phyloP scores from a whole-genome alignment of 148 eudicot genomes.

The Cornus controversa region DNA sequence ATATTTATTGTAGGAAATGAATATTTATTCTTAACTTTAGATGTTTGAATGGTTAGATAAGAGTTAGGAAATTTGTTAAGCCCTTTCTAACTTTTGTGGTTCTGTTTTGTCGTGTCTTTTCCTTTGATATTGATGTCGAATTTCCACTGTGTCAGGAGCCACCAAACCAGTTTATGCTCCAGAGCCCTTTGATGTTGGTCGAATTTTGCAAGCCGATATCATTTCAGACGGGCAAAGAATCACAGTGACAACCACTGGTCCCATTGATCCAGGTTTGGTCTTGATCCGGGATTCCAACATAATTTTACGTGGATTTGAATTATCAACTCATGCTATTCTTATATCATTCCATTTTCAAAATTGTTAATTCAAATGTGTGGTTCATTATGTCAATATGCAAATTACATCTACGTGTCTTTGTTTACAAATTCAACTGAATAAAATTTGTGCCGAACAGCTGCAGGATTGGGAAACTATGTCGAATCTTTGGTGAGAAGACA shows the following conservation, averaged over 20 bases:
- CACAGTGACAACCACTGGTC: constrained; percentile 65
- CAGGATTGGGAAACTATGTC: constrained; percentile 97
- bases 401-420: background rate
- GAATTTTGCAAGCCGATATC: constrained; percentile 72
- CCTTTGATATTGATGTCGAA: background rate
- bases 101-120: background rate
- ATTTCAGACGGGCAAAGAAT: constrained; percentile 39
- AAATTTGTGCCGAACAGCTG: constrained; percentile 54
- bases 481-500: constrained; percentile 92
- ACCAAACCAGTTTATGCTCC: constrained; percentile 91
- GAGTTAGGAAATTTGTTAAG: background rate
- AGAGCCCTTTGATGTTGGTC: constrained; percentile 90
- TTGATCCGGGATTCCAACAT: background rate
- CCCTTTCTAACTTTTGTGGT: background rate
- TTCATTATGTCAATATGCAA: background rate
- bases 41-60: background rate
- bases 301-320: background rate
- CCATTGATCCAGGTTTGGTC: constrained; percentile 86
- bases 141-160: constrained; percentile 58
- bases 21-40: background rate
- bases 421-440: constrained; percentile 11
- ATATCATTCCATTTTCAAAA: background rate
- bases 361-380: background rate
- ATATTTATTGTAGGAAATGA: background rate
- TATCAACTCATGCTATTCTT: background rate